phyloP scores from a whole-genome alignment of 352 stramenopile genomes.

The Elongisporangium prolatum region DNA sequence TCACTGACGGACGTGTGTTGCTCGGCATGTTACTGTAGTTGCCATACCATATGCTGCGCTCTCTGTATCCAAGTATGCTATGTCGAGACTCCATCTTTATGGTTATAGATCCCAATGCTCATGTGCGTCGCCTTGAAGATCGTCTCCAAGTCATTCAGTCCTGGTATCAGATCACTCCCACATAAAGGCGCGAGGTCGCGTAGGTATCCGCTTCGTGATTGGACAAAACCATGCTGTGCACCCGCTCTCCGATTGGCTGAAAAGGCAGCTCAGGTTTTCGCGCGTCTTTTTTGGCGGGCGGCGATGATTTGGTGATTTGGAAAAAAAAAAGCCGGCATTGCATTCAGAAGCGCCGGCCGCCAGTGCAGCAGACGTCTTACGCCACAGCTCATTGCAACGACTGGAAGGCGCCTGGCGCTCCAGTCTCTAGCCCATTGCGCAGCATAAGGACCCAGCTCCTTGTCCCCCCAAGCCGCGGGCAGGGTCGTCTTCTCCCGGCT shows the following conservation, averaged over 20 bases:
- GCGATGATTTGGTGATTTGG: background rate
- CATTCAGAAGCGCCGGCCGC: background rate
- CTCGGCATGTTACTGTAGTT: background rate
- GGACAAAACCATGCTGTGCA: background rate
- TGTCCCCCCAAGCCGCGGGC: background rate
- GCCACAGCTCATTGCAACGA: background rate
- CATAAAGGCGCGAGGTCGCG: background rate
- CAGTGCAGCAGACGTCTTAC: background rate
- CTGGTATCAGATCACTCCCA: background rate
- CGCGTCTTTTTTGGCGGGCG: background rate
- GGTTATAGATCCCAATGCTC: background rate
- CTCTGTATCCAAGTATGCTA: background rate
- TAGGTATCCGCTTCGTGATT: background rate
- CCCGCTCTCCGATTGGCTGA: background rate
- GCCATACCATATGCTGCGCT: background rate
- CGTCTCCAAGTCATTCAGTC: background rate
- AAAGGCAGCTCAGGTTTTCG: background rate
- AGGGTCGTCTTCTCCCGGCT: background rate
- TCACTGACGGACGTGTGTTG: background rate
- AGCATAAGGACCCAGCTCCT: background rate
- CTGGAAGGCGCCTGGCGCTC: background rate
- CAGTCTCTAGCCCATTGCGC: background rate
- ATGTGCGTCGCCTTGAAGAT: background rate
- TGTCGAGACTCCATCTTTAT: background rate
- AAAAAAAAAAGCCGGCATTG: background rate